A percentile compares a stretch with the other conserved stretches of the same genome.
Evolutionary conservation across 305 asterid genomes (phyloP).

Genomic region (Salvia sclarea): DNA sequence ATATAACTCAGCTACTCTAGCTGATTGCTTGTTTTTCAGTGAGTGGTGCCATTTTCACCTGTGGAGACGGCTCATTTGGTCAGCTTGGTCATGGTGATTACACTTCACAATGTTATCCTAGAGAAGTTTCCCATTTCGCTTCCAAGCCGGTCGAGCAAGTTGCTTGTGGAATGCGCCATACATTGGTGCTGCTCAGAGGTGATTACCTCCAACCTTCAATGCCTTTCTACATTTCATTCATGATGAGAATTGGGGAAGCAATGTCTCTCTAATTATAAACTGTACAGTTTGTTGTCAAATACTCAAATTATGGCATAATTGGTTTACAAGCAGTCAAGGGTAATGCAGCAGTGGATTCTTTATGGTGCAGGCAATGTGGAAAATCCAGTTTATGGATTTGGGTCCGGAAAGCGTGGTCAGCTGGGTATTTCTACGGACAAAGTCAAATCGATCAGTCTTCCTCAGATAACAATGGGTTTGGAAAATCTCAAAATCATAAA

Average conservation of each 20-base stretch:
- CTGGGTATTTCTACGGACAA: slow-evolving; percentile 65
- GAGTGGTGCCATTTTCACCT: slow-evolving; percentile 68
- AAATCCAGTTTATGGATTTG: slow-evolving; percentile 68
- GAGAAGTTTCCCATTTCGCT: slow-evolving; percentile 47
- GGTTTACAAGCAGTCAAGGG: not conserved
- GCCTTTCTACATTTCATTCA: not conserved
- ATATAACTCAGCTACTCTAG: slow-evolving; percentile 3
- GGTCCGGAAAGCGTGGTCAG: slow-evolving; percentile 89
- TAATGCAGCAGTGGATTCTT: not conserved
- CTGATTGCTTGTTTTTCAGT: slow-evolving; percentile 41
- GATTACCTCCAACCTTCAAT: slow-evolving; percentile 11
- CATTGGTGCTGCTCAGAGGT: slow-evolving; percentile 78
- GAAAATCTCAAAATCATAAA: slow-evolving; percentile 38
- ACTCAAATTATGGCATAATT: not conserved
- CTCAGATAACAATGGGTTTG: slow-evolving; percentile 65
- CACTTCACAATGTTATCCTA: slow-evolving; percentile 52
- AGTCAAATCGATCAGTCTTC: slow-evolving; percentile 54
- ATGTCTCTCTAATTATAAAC: not conserved
- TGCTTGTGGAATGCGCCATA: slow-evolving; percentile 98
- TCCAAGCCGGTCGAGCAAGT: slow-evolving; percentile 54
- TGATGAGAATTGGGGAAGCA: not conserved
- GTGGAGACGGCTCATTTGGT: slow-evolving; percentile 85
- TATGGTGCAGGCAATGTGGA: slow-evolving; percentile 42
- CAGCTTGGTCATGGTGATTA: slow-evolving; percentile 83
- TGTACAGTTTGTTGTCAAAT: not conserved